Evolutionary conservation across 1,284 basidiomycete genomes (phyloP), one percentile per base, ranked within the genome.

Genomic region (Ganoderma leucocontextum): DNA sequence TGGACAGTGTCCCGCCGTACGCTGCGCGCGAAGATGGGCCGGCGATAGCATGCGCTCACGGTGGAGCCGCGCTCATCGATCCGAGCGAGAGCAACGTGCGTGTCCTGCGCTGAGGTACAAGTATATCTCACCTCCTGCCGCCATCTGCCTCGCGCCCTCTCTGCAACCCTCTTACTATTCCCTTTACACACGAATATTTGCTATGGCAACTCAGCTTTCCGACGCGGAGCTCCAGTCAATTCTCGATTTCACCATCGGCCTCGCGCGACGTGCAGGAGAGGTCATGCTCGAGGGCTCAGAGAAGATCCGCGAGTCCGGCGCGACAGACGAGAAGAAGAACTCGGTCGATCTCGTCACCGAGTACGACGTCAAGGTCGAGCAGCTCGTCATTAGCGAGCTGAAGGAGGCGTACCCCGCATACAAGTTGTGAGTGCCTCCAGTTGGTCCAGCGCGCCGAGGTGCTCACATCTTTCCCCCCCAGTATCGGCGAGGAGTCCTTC

Each of bases 291-390:
- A 92, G 78, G 92, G 93, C 71, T 92, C 93, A 13, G 84, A 87
- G 60, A 91, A 89, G 36, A 94, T 94, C 75, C 87, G 86, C 8
- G 79, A 84, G 36, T 83, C 85, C 6, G 76, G 77, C 12, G 85
- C 86, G 74, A 84, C 95, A 63, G 89, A 89, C 73, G 91, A 95
- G 84, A 97, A 97, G 87, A 92, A 93, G 80, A 97, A 97, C 78
- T 91, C 94, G 10, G 95, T 96, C 19, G 95, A 97, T 81, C 85
- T 98, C 47, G 97, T 99, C n/a, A 99, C 97, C 0, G 94, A 98
- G 82, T 98, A 95, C 76, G 97, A 99, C 81, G 94, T 98, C 70
- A 90, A 87, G 47, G 96, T 98, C 15, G 97, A 99, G 79, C 91
- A 94, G 72, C 85, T 97, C 65, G 93, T 98, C 59, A 90, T 90